These are phyloP conservation scores for Fusarium hostae DNA, from an alignment of 2,329 filamentous ascomycete species.

Conservation along the genomic window DNA sequence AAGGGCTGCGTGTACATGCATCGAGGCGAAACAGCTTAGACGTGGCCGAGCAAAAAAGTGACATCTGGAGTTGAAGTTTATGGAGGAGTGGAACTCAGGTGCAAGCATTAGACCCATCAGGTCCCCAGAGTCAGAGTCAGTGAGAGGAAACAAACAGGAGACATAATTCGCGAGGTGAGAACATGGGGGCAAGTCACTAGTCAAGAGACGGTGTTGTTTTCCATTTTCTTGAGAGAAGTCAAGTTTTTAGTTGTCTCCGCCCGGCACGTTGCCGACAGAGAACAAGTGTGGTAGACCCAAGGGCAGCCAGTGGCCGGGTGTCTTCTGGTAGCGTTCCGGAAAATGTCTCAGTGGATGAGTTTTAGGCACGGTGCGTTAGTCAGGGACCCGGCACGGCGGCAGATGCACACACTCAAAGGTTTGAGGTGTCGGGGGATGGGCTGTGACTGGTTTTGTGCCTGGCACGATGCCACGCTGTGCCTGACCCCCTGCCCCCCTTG, in stretches of 20 bases:
- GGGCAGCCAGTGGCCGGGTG: conserved; percentile 25
- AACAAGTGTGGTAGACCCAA: conserved; percentile 27
- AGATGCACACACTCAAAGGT: conserved; percentile 43
- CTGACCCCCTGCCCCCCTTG: conserved; percentile 25
- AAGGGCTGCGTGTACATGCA: conserved; percentile 26
- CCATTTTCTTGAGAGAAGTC: neutral
- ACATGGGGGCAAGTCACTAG: conserved; percentile 30
- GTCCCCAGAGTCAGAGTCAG: conserved; percentile 26
- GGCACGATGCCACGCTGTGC: conserved; percentile 29
- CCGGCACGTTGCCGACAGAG: conserved; percentile 37
- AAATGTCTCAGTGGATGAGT: conserved; percentile 42
- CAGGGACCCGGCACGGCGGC: conserved; percentile 39
- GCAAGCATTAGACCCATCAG: conserved; percentile 18
- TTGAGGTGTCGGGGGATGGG: conserved; percentile 22
- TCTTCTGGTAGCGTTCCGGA: conserved; percentile 19
- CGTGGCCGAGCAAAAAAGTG: conserved; percentile 25
- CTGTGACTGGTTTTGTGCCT: conserved; percentile 37
- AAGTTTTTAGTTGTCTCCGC: conserved; percentile 19
- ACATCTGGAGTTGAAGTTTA: conserved; percentile 18
- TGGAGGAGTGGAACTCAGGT: conserved; percentile 20
- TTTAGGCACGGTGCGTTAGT: conserved; percentile 46
- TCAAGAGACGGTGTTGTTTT: conserved; percentile 7
- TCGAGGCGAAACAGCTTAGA: conserved; percentile 34
- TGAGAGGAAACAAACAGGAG: conserved; percentile 17
- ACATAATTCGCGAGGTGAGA: conserved; percentile 40